Conservation (phyloP, 2,329 filamentous ascomycete species). For the Hawksworthiomyces lignivorus region DNA sequence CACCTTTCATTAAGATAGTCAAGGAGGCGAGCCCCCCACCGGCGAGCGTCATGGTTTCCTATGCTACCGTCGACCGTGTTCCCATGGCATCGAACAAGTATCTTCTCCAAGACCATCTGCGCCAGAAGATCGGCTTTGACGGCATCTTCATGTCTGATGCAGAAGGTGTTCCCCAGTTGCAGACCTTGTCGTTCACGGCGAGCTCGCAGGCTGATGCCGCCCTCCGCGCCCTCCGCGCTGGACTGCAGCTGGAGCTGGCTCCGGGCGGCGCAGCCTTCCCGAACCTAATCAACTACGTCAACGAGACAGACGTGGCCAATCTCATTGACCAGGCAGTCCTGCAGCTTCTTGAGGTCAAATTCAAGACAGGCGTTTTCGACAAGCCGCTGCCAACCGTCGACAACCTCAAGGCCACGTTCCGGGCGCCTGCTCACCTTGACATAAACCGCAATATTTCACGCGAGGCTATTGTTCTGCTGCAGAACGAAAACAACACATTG, state of each 20-base stretch:
- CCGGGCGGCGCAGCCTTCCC: slow-evolving; percentile 19
- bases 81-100: slow-evolving; percentile 26
- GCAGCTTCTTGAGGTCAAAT: slow-evolving; percentile 23
- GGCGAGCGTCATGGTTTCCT: slow-evolving; percentile 23
- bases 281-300: slow-evolving; percentile 15
- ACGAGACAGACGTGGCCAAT: slow-evolving; percentile 16
- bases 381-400: slow-evolving; percentile 17
- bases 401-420: slow-evolving; percentile 13
- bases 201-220: slow-evolving; percentile 21
- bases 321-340: slow-evolving; percentile 21
- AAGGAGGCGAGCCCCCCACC: slow-evolving; percentile 20
- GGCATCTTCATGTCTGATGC: slow-evolving; percentile 28
- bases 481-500: slow-evolving; percentile 15
- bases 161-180: slow-evolving; percentile 21
- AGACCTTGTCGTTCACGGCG: slow-evolving; percentile 21
- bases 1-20: slow-evolving; percentile 23
- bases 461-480: slow-evolving; percentile 18
- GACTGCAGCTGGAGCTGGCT: slow-evolving; percentile 22
- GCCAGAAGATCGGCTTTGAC: slow-evolving; percentile 23
- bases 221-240: slow-evolving; percentile 19
- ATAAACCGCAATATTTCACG: slow-evolving; percentile 16
- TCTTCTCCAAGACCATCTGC: slow-evolving; percentile 21
- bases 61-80: slow-evolving; percentile 23
- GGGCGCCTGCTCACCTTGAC: slow-evolving; percentile 13
- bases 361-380: slow-evolving; percentile 21